Evolutionary conservation across 2,329 filamentous ascomycete genomes (phyloP), one percentile per base, ranked within the genome.

Genomic region (Aspergillus sp.): DNA sequence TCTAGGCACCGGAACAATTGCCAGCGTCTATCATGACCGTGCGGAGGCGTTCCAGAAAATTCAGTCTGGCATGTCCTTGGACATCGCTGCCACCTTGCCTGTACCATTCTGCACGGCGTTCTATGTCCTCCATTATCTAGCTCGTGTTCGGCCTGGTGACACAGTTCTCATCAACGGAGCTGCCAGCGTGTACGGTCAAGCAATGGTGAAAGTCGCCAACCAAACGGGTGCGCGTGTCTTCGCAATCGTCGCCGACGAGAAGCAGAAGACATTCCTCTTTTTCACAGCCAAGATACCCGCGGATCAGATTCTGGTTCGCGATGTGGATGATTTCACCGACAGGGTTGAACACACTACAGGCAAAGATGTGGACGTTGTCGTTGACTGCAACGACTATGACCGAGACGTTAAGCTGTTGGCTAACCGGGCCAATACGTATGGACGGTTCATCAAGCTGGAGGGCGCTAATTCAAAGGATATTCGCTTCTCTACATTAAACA

Each of bases 371-470:
- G 48, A 57, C 10, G 43, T 56, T 4, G 44, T 59, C 2, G 45
- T 63, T 7, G 51, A 53, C 12, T 50, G 48, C 27, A 17, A 43
- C 2, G 27, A 23, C 3, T 3, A 15, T 7, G 39, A 45, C 2
- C 43, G 45, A 6, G 33, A 35, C 7, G 3, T 35, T 13, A 17
- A 35, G 13, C 33, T n/a, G 13, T 17, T 35, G 7, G 7, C 33
- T 17, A 17, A 9, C 33, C 57, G 53, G 42, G 44, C 60, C 19
- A 56, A 60, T 1, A 27, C 51, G 13, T 63, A 58, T 46, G 65
- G 66, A 1, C 56, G 51, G 19, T 60, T 69, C 25, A 50, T 70
- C 12, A 62, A 67, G 20, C 48, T 69, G 42, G 52, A 6, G 56
- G 53, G 17, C 30, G 50, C 39, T 7, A 46, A 55, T 7, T 41